phyloP scores from a whole-genome alignment of 148 eudicot genomes.

The Camellia sinensis region DNA sequence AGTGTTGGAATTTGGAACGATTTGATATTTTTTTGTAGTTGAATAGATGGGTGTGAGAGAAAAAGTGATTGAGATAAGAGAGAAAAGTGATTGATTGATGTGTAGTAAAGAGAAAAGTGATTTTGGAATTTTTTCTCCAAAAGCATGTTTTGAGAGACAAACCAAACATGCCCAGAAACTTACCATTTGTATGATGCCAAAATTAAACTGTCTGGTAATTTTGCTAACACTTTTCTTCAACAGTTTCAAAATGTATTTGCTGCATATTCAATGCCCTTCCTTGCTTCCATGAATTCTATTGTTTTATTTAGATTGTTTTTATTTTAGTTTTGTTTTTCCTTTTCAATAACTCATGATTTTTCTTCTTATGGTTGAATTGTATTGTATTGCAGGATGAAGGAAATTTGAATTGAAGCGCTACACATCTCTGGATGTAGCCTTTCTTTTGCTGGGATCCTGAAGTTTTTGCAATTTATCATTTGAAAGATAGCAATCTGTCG shows the following conservation, averaged over 20 bases:
- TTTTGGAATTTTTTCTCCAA: too few species aligned
- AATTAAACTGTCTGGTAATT: not conserved
- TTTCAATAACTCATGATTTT: not conserved
- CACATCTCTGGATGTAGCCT: not conserved
- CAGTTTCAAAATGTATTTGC: too few species aligned
- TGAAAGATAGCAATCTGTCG: not conserved
- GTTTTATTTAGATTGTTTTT: not conserved
- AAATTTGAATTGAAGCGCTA: constrained; percentile 12
- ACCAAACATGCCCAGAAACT: not conserved
- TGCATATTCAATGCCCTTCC: not conserved
- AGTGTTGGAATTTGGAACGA: too few species aligned
- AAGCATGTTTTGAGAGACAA: too few species aligned
- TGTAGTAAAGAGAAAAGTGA: too few species aligned
- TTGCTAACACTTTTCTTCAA: not conserved
- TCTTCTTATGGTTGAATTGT: not conserved
- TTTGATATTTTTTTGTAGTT: too few species aligned
- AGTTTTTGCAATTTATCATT: not conserved
- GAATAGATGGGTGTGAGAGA: too few species aligned
- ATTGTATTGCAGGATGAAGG: constrained; percentile 11
- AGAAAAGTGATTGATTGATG: too few species aligned
- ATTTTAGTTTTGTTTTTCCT: not conserved
- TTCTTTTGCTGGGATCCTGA: constrained; percentile 8
- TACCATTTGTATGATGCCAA: not conserved
- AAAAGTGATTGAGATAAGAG: too few species aligned
- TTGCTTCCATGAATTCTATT: not conserved